Evolutionary conservation across 2,329 filamentous ascomycete genomes (phyloP), one percentile per base, ranked within the genome.

Genomic region (Tricladium varicosporioides): DNA sequence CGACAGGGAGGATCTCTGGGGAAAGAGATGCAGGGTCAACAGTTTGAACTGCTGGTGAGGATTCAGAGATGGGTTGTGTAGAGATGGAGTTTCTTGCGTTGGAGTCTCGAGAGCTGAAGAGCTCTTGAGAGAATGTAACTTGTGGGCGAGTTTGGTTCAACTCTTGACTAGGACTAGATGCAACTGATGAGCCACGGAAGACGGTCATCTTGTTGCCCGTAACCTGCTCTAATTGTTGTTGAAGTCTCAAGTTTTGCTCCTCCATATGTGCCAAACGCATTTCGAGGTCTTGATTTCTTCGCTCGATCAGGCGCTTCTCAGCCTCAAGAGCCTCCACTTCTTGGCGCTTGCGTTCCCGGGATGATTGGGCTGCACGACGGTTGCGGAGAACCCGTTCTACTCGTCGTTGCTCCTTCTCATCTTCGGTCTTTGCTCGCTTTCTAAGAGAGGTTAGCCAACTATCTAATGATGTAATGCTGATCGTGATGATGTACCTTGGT

Each of bases 361-460:
- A 99, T 58, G 95, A 97, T 80, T 97, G 94, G 43, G 94, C 94
- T 47, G 94, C 94, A 58, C 92, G 90, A 64, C 94, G 91, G 72
- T 99, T 99, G 46, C 94, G 88, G 67, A 97, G 91, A 63, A 99
- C 94, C 61, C 94, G 91, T 79, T 99, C 94, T 54, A 97, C 95
- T 60, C 94, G 89, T 46, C 94, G 89, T 75, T 99, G 94, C 76
- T 97, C 94, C 78, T 99, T 99, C 76, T 99, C 94, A 70, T 97
- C 94, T 69, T 96, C 93, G 2, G 94, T 99, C 83, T 97, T 99
- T 67, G 94, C 94, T 61, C 94, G 91, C 84, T 99, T 99, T 65
- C 89, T 91, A 61, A 0, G 15, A 33, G 22, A 10, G 46, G 40
- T 50, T 68, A 65, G 68, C 64, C 51, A 44, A 42, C 13, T 60